Base-by-base conservation (phyloP, 371 early-diverging fungal species). In the Mycotypha africana region DNA sequence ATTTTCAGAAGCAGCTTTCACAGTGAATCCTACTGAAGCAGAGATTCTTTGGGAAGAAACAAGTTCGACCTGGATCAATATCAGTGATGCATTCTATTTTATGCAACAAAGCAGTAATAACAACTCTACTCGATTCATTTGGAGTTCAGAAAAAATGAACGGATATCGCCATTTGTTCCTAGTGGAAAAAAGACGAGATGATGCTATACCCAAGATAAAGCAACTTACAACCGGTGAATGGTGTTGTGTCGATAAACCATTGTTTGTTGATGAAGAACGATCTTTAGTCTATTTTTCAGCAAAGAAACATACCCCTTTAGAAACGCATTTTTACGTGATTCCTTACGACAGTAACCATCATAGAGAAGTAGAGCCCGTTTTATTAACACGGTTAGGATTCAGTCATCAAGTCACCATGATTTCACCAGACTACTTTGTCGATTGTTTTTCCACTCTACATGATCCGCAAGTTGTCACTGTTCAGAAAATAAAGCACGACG, bases 121-220 rank as follows among this genome's bases (percentile, higher is more conserved):
- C 2, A 26, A 38, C 2, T 22, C 17, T 31, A 53, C 53, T 2
- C 25, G 53, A 22, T 69, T 88, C 19, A 73, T 88, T 7, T 68
- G 82, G 68, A 62, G 81, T 14, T 82, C 85, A 4, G 88, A 90
- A 52, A 66, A 62, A 21, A 63, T 74, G 11, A 57, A 44, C 14
- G 88, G 88, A 1, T 86, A 65, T 47, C 76, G 86, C 20, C 89
- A 91, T 53, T 55, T 91, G 19, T 86, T 85, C 50, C 52, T 67
- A 6, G 70, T 76, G 2, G 62, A 59, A 12, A 58, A 66, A 22
- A 15, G 1, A 20, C 3, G 22, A 12, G 28, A 37, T 19, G 32
- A 51, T 4, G 25, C 49, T n/a, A 16, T 40, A 25, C 22, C 57
- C 14, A 8, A 19, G 1, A 21, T 71, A 10, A 58, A 59, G 8